Evolutionary conservation across 257 asterid species (phyloP), one percentile per base, ranked within the genome.

Genomic region (Linaria vulgaris): DNA sequence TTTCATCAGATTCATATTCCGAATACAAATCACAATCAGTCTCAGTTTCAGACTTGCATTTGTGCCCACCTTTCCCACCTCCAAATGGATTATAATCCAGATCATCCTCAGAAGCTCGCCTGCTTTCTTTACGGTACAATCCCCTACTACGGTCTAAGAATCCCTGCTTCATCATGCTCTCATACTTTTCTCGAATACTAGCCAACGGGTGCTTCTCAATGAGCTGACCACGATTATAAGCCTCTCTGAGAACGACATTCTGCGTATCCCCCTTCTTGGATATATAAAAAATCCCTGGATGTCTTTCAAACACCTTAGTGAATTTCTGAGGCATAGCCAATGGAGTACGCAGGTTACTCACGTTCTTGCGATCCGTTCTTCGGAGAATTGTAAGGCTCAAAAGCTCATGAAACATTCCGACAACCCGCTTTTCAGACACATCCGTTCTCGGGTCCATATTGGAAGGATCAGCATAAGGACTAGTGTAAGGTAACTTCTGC

Each of bases 401-500:
- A 77, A 91, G 95, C 83, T 91, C 98, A 50, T 88, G 95, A 80
- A 92, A 92, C 56, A 89, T 89, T 55, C 94, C 97, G 56, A 89
- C 99, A 12, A 71, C 69, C 77, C 97, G 82, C 82, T 92, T 92
- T 71, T 92, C 97, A 9, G 97, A 85, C 37, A 78, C 85, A 78
- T 89, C 97, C 0, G 97, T 89, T 31, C 96, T 79, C 3, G 91
- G 87, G 72, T 91, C 98, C 81, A 91, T 71, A 73, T 78, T 79
- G 0, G 87, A 82, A 2, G 92, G 80, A 68, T 85, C 88, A 3
- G 19, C 67, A 48, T 83, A 92, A 5, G 97, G 97, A 66, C 87
- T 87, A 21, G 95, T 92, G 64, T 89, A 92, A 62, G 96, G 90
- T 20, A 92, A 65, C 69, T 74, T 83, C 62, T 92, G 99, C 99